phyloP scores from a whole-genome alignment of 1,139 yeast species.

The Geotrichum klebahnii region DNA sequence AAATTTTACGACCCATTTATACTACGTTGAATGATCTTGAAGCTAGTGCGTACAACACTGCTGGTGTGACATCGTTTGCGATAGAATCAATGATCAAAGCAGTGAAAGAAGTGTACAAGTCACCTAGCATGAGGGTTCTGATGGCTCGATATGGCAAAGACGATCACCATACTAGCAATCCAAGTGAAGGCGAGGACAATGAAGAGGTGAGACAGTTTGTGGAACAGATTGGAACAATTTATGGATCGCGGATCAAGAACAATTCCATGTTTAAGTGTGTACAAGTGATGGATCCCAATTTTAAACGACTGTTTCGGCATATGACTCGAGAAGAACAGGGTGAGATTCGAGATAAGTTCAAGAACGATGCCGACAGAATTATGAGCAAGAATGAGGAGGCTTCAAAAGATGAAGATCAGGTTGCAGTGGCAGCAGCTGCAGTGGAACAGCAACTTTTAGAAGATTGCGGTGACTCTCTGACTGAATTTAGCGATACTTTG shows the following conservation, averaged over 20 bases:
- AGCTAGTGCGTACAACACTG: slow-evolving; percentile 22
- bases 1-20: slow-evolving; percentile 20
- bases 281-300: slow-evolving; percentile 22
- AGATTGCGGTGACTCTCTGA: too few species aligned
- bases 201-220: slow-evolving; percentile 14
- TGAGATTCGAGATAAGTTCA: slow-evolving; percentile 16
- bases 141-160: slow-evolving; percentile 8
- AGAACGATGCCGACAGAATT: slow-evolving; percentile 9
- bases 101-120: slow-evolving; percentile 14
- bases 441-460: too few species aligned
- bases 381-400: neutral
- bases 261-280: slow-evolving; percentile 19
- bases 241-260: slow-evolving; percentile 13
- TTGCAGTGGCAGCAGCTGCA: neutral
- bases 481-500: neutral
- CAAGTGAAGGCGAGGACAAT: neutral
- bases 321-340: slow-evolving; percentile 19
- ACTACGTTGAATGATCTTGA: slow-evolving; percentile 21
- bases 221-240: slow-evolving; percentile 6
- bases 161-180: neutral
- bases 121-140: slow-evolving; percentile 4
- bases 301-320: slow-evolving; percentile 22
- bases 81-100: slow-evolving; percentile 22
- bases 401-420: neutral
- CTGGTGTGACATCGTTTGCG: slow-evolving; percentile 24